These are phyloP conservation scores for Thymus mandschuricus DNA, from an alignment of 257 asterid species.

Conservation along the genomic window DNA sequence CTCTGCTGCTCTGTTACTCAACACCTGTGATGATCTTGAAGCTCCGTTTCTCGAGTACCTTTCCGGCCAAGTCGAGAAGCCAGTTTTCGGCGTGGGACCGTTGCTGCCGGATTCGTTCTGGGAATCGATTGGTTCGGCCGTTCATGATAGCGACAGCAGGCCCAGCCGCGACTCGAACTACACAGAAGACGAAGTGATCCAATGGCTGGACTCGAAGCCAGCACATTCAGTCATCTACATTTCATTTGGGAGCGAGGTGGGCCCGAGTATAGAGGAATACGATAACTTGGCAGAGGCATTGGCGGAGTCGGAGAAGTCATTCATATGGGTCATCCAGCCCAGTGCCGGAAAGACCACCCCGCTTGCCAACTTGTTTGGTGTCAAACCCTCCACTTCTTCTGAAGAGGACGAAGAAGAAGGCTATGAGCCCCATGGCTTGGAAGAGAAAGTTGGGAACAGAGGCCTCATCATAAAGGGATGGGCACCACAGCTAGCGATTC, in stretches of 20 bases:
- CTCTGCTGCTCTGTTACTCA: conserved; percentile 54
- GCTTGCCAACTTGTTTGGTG: conserved; percentile 42
- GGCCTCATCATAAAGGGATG: conserved; percentile 71
- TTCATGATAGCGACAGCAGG: conserved; percentile 51
- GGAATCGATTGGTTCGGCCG: conserved; percentile 45
- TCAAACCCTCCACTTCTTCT: conserved; percentile 19
- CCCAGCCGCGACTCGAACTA: conserved; percentile 53
- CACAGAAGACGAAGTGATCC: conserved; percentile 59
- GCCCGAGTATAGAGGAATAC: conserved; percentile 63
- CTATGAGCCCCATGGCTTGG: conserved; percentile 54
- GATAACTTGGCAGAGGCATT: conserved; percentile 51
- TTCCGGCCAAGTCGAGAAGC: conserved; percentile 36
- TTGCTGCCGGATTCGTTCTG: conserved; percentile 60
- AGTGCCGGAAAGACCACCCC: conserved; percentile 53
- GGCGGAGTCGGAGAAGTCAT: conserved; percentile 48
- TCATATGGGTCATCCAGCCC: conserved; percentile 77
- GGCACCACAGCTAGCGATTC: conserved; percentile 72
- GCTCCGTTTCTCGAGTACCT: conserved; percentile 52
- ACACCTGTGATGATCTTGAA: conserved; percentile 67
- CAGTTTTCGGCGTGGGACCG: conserved; percentile 67
- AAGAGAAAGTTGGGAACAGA: conserved; percentile 46
- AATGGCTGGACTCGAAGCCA: conserved; percentile 68
- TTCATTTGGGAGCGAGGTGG: conserved; percentile 78
- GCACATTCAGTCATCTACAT: conserved; percentile 59
- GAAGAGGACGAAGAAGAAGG: conserved; percentile 40